These are phyloP conservation scores for Saccharum officinarum DNA, from an alignment of 176 grass and related monocot species.

Conservation along the genomic window DNA sequence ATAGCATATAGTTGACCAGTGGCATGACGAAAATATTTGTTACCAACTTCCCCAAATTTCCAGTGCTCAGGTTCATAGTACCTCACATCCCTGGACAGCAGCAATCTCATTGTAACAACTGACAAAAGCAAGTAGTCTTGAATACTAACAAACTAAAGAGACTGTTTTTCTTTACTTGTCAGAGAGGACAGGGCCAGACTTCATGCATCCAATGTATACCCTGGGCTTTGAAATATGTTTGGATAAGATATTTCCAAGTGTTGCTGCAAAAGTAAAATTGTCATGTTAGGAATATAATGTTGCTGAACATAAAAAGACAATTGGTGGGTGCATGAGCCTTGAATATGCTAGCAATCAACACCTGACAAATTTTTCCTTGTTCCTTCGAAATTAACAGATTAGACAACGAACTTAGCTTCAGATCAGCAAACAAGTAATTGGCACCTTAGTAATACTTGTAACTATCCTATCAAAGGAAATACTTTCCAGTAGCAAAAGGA, in stretches of 20 bases:
- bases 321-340: not conserved
- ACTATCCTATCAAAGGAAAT: not conserved
- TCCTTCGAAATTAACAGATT: not conserved
- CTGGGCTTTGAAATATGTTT: conserved; percentile 68
- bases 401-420: not conserved
- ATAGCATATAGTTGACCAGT: conserved; percentile 90
- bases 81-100: conserved; percentile 56
- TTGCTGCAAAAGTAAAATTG: conserved; percentile 51
- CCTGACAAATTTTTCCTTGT: not conserved
- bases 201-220: conserved; percentile 98
- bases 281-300: conserved; percentile 8
- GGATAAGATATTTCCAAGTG: conserved; percentile 74
- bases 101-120: conserved; percentile 6
- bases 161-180: conserved; percentile 52
- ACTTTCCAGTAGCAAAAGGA: not conserved
- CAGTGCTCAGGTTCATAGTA: conserved; percentile 96
- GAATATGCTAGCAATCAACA: not conserved
- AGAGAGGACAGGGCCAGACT: conserved; percentile 78
- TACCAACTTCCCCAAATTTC: conserved; percentile 86
- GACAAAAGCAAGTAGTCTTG: not conserved
- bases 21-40: conserved; percentile 92
- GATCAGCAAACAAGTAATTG: not conserved
- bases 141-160: not conserved
- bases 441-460: not conserved
- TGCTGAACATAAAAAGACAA: conserved; percentile 7